Evolutionary conservation across 495 filamentous ascomycete genomes (phyloP).

Genomic region (Penicillium turbatum): DNA sequence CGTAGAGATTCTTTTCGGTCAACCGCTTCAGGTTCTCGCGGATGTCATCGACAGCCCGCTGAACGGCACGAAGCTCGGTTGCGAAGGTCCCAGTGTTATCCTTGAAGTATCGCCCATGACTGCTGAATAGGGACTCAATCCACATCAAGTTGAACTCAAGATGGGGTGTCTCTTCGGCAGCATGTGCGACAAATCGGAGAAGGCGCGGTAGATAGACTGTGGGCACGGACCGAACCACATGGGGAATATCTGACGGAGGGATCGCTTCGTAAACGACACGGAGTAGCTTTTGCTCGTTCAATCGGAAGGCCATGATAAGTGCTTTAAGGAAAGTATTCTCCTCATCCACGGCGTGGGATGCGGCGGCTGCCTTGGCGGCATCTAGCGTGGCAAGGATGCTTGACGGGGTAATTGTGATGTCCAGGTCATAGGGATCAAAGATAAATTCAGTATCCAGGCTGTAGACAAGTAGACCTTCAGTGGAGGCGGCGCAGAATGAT

Average conservation of each 20-base stretch:
- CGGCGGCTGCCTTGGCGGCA: constrained; percentile 31
- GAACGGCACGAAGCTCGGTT: constrained; percentile 73
- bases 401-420: constrained; percentile 83
- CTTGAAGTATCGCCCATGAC: constrained; percentile 77
- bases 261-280: constrained; percentile 80
- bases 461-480: constrained; percentile 91
- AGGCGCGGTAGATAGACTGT: constrained; percentile 79
- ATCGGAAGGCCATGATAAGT: constrained; percentile 91
- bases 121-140: constrained; percentile 79
- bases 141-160: constrained; percentile 90
- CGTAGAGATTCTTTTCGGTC: constrained; percentile 82
- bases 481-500: constrained; percentile 90
- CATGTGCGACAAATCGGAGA: constrained; percentile 77
- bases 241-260: constrained; percentile 66
- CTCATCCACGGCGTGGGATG: constrained; percentile 28
- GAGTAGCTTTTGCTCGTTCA: constrained; percentile 75
- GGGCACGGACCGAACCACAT: constrained; percentile 76
- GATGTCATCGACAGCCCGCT: constrained; percentile 71
- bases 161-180: constrained; percentile 86
- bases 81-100: constrained; percentile 72
- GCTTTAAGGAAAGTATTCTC: constrained; percentile 84
- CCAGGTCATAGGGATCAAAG: constrained; percentile 95
- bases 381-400: constrained; percentile 73
- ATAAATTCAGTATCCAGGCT: constrained; percentile 70
- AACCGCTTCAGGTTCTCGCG: constrained; percentile 66